These are phyloP conservation scores for Marasmius sp. DNA, from an alignment of 1,284 basidiomycete species.

Conservation along the genomic window DNA sequence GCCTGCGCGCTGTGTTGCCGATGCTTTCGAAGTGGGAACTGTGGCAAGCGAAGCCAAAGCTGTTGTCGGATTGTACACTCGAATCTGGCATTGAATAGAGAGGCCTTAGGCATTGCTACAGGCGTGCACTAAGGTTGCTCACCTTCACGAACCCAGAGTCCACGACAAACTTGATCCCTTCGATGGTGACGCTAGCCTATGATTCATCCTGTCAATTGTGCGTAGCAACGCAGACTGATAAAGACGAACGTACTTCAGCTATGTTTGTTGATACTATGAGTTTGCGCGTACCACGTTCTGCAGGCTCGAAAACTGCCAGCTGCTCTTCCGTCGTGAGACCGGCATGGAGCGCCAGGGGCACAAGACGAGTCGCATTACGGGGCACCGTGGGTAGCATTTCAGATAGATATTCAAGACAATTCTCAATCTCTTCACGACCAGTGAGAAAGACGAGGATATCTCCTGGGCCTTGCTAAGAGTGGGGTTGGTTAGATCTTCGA, in stretches of 20 bases:
- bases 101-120: not conserved
- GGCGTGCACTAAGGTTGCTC: conserved; percentile 13
- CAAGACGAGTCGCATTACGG: conserved; percentile 54
- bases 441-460: conserved; percentile 95
- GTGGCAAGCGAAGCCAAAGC: conserved; percentile 81
- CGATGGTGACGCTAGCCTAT: conserved; percentile 93
- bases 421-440: conserved; percentile 96
- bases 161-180: conserved; percentile 93
- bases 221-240: not conserved
- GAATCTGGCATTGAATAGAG: conserved; percentile 51
- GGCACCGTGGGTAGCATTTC: conserved; percentile 81
- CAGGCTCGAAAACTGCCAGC: conserved; percentile 76
- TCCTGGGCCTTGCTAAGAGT: conserved; percentile 65
- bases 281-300: conserved; percentile 79
- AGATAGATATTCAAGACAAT: conserved; percentile 77
- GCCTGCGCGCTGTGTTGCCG: conserved; percentile 87
- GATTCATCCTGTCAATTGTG: not conserved
- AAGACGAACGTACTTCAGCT: conserved; percentile 69
- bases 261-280: conserved; percentile 95
- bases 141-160: conserved; percentile 97
- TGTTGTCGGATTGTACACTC: conserved; percentile 81
- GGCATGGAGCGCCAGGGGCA: conserved; percentile 83
- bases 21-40: conserved; percentile 80
- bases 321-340: conserved; percentile 88
- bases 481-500: conserved; percentile 2